Conservation (phyloP, 768 basidiomycete species). For the Pleurotus sapidus region DNA sequence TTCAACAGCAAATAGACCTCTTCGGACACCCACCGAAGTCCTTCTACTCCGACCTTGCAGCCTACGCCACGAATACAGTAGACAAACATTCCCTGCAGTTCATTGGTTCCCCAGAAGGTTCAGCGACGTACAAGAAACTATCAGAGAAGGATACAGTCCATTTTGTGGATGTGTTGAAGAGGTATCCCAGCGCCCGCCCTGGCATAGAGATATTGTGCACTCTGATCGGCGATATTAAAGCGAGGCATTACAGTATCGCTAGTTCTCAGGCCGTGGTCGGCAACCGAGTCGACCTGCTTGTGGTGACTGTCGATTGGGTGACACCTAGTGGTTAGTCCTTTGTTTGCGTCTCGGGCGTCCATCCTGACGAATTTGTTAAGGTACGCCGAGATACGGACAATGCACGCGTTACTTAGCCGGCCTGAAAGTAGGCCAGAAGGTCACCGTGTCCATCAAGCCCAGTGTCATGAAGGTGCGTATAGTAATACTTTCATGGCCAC, state of each 20-base stretch:
- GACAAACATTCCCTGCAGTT: slow-evolving; percentile 85
- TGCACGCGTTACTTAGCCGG: slow-evolving; percentile 93
- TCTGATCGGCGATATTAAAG: slow-evolving; percentile 92
- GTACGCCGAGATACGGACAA: slow-evolving; percentile 81
- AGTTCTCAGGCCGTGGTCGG: slow-evolving; percentile 95
- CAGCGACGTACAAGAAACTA: slow-evolving; percentile 91
- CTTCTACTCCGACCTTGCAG: slow-evolving; percentile 87
- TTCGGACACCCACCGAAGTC: slow-evolving; percentile 96
- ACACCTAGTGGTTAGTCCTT: slow-evolving; percentile 69
- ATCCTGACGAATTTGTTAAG: slow-evolving; percentile 33
- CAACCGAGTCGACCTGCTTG: slow-evolving; percentile 88
- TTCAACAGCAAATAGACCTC: slow-evolving; percentile 96
- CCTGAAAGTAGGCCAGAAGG: slow-evolving; percentile 83
- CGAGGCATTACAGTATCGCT: slow-evolving; percentile 97
- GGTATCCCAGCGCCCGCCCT: slow-evolving; percentile 77
- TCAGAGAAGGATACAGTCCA: slow-evolving; percentile 93
- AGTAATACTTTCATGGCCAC: too few relatives aligned
- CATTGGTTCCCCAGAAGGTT: slow-evolving; percentile 91
- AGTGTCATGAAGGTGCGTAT: slow-evolving; percentile 93
- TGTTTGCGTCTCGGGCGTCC: neutral
- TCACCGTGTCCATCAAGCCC: slow-evolving; percentile 96
- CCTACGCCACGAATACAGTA: slow-evolving; percentile 62
- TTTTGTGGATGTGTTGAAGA: slow-evolving; percentile 82
- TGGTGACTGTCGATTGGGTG: slow-evolving; percentile 96
- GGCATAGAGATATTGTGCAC: slow-evolving; percentile 85